These are phyloP conservation scores for Talaromyces rugulosus DNA, from an alignment of 2,329 filamentous ascomycete genomes.

Conservation along the genomic window DNA sequence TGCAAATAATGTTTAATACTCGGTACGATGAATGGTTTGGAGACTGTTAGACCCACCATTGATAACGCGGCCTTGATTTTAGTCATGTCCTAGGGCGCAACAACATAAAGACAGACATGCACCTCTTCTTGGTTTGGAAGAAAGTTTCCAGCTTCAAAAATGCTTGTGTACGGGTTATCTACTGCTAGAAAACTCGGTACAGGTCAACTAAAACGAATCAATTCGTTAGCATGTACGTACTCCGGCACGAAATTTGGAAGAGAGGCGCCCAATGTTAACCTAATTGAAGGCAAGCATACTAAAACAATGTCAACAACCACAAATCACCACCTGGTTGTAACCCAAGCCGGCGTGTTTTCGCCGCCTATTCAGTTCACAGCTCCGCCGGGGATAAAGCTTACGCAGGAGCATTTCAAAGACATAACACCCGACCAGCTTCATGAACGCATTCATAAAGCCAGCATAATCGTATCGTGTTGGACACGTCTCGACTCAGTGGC, in stretches of 20 bases:
- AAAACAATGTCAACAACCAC: neutral
- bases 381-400: constrained; percentile 38
- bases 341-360: constrained; percentile 44
- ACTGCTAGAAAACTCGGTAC: neutral
- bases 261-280: neutral
- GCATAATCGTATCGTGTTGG: constrained; percentile 42
- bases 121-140: neutral
- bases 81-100: neutral
- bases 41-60: neutral
- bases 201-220: neutral
- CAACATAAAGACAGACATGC: neutral
- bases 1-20: no score
- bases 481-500: constrained; percentile 25
- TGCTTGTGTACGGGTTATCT: neutral
- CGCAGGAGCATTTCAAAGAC: constrained; percentile 27
- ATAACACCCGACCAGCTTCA: constrained; percentile 35
- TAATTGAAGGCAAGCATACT: neutral
- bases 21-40: neutral
- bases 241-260: neutral
- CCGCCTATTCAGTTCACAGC: constrained; percentile 37
- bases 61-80: neutral
- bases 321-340: constrained; percentile 43
- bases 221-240: neutral
- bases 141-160: neutral
- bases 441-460: constrained; percentile 42